A percentile compares a stretch with the other conserved stretches of the same genome.
Evolutionary conservation across 192 early-diverging fungal genomes (phyloP).

Genomic region (Podila clonocystis): DNA sequence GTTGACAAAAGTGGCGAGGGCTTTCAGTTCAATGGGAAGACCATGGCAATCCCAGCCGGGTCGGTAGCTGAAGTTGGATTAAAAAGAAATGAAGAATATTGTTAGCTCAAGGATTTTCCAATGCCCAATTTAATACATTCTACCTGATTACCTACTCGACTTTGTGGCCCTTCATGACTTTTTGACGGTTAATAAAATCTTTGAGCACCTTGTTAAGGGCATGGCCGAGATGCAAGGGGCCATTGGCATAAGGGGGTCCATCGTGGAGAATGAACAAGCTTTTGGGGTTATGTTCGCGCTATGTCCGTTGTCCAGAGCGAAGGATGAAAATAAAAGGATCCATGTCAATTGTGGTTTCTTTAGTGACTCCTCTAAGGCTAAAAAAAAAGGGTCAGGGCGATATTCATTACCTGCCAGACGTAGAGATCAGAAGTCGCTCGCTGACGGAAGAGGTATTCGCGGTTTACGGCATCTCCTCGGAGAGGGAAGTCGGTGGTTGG

Average conservation of each 20-base stretch:
- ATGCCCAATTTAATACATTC: not conserved
- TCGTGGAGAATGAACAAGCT: slow-evolving; percentile 79
- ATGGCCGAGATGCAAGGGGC: slow-evolving; percentile 75
- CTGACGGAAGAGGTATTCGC: slow-evolving; percentile 69
- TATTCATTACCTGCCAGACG: slow-evolving; percentile 69
- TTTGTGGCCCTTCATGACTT: slow-evolving; percentile 74
- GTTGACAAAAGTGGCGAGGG: slow-evolving; percentile 50
- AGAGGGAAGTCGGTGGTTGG: slow-evolving; percentile 77
- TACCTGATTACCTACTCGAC: slow-evolving; percentile 57
- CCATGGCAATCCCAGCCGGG: slow-evolving; percentile 88
- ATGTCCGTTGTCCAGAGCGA: not conserved
- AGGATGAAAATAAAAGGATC: not conserved
- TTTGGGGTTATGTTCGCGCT: slow-evolving; percentile 67
- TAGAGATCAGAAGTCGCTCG: slow-evolving; percentile 74
- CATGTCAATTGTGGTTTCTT: not conserved
- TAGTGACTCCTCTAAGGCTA: not conserved
- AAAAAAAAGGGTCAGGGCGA: no score
- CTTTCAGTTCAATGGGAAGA: slow-evolving; percentile 84
- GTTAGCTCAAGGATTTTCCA: not conserved
- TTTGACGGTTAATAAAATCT: slow-evolving; percentile 82
- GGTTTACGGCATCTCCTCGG: slow-evolving; percentile 67
- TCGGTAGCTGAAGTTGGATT: slow-evolving; percentile 54
- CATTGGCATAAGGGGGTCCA: slow-evolving; percentile 87
- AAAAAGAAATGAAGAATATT: not conserved
- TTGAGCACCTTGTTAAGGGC: slow-evolving; percentile 86